Evolutionary conservation across 768 basidiomycete genomes (phyloP).

Genomic region (Lentinula aciculospora): DNA sequence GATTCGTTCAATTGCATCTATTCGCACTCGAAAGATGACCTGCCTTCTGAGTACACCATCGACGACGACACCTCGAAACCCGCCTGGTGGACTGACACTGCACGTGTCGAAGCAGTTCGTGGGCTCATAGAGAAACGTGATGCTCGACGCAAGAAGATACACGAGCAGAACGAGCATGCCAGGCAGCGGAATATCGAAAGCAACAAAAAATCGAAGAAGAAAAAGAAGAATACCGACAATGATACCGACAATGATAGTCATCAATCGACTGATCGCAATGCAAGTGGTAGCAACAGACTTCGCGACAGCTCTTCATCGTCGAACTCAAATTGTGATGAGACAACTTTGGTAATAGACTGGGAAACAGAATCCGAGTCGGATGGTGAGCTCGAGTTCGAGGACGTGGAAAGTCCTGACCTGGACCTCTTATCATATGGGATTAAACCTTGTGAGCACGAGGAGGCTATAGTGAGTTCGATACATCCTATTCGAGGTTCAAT

Average conservation of each 20-base stretch:
- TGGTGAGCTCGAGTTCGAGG: constrained; percentile 12
- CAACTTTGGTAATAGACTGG: constrained; percentile 1
- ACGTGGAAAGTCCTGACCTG: constrained; percentile 22
- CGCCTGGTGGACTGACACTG: constrained; percentile 21
- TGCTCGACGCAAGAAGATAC: constrained; percentile 1
- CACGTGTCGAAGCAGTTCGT: not conserved
- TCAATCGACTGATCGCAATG: not conserved
- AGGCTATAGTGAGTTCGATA: constrained; percentile 27
- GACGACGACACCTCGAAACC: constrained; percentile 9
- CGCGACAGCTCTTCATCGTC: not conserved
- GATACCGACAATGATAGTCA: not conserved
- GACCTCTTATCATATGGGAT: constrained; percentile 32
- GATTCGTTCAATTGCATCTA: constrained; percentile 24
- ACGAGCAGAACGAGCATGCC: not conserved
- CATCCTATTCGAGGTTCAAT: not conserved
- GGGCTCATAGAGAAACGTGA: not conserved
- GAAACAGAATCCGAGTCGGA: constrained; percentile 1
- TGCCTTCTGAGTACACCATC: constrained; percentile 13
- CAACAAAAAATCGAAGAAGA: not conserved
- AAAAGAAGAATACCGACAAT: not conserved
- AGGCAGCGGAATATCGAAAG: not conserved
- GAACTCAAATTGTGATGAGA: not conserved
- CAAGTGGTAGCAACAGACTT: not conserved
- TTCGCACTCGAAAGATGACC: constrained; percentile 25
- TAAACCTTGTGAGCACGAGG: constrained; percentile 37